A percentile compares a stretch with the other conserved stretches of the same genome.
These are phyloP conservation scores for Angomonas ambiguus DNA, from an alignment of 208 protist species.

Conservation along the genomic window DNA sequence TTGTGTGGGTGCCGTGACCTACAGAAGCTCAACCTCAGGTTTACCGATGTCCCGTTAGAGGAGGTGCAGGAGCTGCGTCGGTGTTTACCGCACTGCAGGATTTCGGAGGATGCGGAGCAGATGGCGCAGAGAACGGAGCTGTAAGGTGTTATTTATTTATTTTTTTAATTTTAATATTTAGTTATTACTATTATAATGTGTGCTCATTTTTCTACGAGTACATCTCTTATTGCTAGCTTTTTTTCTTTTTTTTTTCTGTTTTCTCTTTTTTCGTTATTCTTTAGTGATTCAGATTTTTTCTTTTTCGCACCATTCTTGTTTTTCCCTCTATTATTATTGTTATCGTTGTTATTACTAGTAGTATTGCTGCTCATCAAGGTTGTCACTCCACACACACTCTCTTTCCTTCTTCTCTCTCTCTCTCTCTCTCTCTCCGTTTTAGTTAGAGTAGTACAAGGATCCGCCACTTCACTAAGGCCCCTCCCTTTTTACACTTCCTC, in stretches of 20 bases:
- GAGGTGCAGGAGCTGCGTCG: slow-evolving; percentile 19
- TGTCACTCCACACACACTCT: not conserved
- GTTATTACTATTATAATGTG: not conserved
- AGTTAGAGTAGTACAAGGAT: not conserved
- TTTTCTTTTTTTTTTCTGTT: not conserved
- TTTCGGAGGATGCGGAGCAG: slow-evolving; percentile 20
- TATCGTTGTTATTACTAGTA: not conserved
- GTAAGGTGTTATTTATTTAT: slow-evolving; percentile 3
- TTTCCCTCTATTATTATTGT: not conserved
- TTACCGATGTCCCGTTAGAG: slow-evolving; percentile 16
- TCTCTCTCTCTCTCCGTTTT: not conserved
- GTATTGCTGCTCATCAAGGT: not conserved
- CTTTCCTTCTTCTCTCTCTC: not conserved
- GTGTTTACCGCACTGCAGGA: slow-evolving; percentile 17
- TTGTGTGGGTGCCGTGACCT: slow-evolving; percentile 14
- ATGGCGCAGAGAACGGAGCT: slow-evolving; percentile 9
- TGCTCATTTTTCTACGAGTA: not conserved
- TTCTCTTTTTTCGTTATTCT: not conserved
- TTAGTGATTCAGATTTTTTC: not conserved
- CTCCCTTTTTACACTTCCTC: slow-evolving; percentile 3
- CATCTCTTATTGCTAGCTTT: slow-evolving; percentile 7
- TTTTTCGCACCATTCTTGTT: not conserved
- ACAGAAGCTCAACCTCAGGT: slow-evolving; percentile 29
- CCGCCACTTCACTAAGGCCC: not conserved
- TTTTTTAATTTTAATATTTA: slow-evolving; percentile 5